Base-by-base conservation (phyloP, 345 rosid species). In the Pugionium cornutum region DNA sequence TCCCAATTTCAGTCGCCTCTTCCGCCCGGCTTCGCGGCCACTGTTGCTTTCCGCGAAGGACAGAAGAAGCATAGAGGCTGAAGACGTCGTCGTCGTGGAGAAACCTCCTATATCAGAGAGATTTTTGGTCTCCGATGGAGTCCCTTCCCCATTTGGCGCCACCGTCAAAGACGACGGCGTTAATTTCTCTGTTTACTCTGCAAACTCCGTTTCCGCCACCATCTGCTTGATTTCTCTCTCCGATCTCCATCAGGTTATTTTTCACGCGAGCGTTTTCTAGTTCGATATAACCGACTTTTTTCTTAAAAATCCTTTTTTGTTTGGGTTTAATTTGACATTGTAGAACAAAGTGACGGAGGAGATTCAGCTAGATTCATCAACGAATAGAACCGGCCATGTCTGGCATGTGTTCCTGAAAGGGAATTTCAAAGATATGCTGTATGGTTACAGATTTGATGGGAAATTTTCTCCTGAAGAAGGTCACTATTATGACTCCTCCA, bases 401-500 rank as follows among this genome's bases (percentile, higher is more conserved):
- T 92, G 97, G 98, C 97, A 92, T 81, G 80, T 84, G 29, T 83
- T 83, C 64, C 48, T 92, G 58, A 81, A 77, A 79, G 97, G 98
- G 7, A 77, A 86, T 60, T 83, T 89, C 30, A 63, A 77, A 44
- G 94, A 86, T 67, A 78, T 85, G 87, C 62, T 89, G 9, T 92
- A 92, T 70, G 97, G 85, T 36, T 92, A 88, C 62, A 82, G 64
- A 67, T 92, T 92, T 68, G 89, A 85, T 53, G 98, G 97, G 25
- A 74, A 76, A 70, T 83, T 76, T 76, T 78, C 87, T 76, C 89
- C 88, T 9, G 78, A 82, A 69, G 82, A 78, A 70, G 97, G 98
- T 37, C 90, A 87, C 36, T 87, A 61, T 52, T 88, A 47, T 64
- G 85, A 88, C 61, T 60, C 81, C 57, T 80, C 96, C 48, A 74